Conservation (phyloP, 1,284 basidiomycete genomes). For the Cutaneotrichosporon sp. region DNA sequence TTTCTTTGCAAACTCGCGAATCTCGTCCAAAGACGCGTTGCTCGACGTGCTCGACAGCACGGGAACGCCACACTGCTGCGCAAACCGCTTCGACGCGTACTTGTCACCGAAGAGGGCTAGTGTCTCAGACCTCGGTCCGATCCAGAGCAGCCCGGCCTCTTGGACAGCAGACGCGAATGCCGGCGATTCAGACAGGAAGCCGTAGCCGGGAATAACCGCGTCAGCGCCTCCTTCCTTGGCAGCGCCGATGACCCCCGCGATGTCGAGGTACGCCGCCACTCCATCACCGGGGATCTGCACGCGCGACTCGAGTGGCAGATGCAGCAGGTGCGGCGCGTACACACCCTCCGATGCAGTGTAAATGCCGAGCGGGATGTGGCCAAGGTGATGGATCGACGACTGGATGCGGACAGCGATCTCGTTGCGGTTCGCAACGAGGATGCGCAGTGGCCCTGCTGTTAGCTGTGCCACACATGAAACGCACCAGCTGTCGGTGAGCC, state of each 20-base stretch:
- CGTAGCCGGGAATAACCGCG: constrained; percentile 62
- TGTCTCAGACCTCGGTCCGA: constrained; percentile 62
- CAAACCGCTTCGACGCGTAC: constrained; percentile 68
- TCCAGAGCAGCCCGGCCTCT: constrained; percentile 60
- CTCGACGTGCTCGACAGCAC: constrained; percentile 20
- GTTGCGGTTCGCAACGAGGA: constrained; percentile 25
- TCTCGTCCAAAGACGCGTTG: constrained; percentile 21
- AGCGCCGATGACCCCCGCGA: constrained; percentile 13
- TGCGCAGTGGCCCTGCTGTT: constrained; percentile 16
- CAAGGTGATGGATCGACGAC: constrained; percentile 20
- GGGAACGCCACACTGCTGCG: constrained; percentile 78
- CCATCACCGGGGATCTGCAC: constrained; percentile 23
- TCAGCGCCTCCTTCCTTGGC: constrained; percentile 19
- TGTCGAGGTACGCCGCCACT: constrained; percentile 24
- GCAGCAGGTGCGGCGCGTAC: constrained; percentile 22
- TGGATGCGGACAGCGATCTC: constrained; percentile 27
- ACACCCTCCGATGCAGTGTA: constrained; percentile 18
- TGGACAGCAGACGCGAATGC: constrained; percentile 60
- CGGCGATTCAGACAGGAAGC: constrained; percentile 76
- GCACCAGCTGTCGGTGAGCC: neutral
- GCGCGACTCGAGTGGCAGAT: constrained; percentile 11
- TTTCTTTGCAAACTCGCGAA: constrained; percentile 18
- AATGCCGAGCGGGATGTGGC: constrained; percentile 21
- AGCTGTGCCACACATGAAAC: neutral
- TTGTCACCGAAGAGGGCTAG: constrained; percentile 66